Base-by-base conservation (phyloP, 768 basidiomycete species). In the Panus rudis region DNA sequence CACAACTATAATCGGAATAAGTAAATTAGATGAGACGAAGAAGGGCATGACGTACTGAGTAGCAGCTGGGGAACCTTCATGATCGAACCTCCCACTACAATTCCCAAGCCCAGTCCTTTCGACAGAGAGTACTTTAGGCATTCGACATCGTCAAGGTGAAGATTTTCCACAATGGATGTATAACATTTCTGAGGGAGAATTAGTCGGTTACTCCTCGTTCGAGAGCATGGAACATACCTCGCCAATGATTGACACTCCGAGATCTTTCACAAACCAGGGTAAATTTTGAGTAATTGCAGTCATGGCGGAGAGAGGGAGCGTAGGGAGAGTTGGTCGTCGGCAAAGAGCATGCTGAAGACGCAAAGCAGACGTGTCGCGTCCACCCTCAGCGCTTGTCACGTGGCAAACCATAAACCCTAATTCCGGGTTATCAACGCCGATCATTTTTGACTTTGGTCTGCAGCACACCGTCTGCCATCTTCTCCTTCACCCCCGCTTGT, bases 51-150 rank as follows among this genome's bases (percentile, higher is more conserved):
- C 86, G 57, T 53, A 89, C 88, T 89, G 42, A 91, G 74, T 22
- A 88, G 54, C n/a, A 96, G 69, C 60, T 98, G 94, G 1, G 94
- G 94, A 2, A 98, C 76, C 64, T 99, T 99, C 81, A 99, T 87
- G 49, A 99, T 88, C 2, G 84, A 81, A 0, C 93, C 93, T 31
- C 88, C 94, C 1, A 87, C 69, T 32, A 98, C 92, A 39, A 98
- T 93, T 0, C 84, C 94, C 13, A 99, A 65, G 0, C 96, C 93
- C 6, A 99, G 68, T 0, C 82, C 92, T 59, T 98, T 98, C 3
- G 92, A 96, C 41, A 96, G 61, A 1, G 90, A 77, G 62, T 91
- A 90, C 64, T 92, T 92, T 59, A 98, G 69, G 63, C 96, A 99
- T 46, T 84, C 69, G 7, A 80, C 69, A 61, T 96, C 84, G 12